Evolutionary conservation across 441 rosid species (phyloP).

Genomic region (Adansonia madagascariensis): DNA sequence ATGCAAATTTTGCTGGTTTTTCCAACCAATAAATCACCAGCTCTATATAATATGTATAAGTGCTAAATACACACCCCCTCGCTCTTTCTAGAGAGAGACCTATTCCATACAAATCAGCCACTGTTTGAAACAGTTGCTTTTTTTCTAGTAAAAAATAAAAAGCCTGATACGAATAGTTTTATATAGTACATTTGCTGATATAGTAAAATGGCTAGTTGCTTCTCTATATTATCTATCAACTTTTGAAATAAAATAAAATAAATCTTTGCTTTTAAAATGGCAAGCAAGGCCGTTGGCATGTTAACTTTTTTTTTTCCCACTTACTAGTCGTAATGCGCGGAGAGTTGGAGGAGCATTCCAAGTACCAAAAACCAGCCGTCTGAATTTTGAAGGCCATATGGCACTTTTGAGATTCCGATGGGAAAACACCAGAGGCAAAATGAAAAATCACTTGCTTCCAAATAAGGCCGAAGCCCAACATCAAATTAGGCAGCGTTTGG

Average conservation of each 20-base stretch:
- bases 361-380: no score
- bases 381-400: no score
- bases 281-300: neutral
- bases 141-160: no score
- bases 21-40: slow-evolving; percentile 23
- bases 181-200: neutral
- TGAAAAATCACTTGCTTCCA: neutral
- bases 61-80: no score
- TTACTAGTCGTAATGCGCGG: no score
- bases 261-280: neutral
- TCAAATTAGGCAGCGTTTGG: no score
- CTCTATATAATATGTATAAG: neutral
- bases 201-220: neutral
- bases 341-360: no score
- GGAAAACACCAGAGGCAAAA: neutral
- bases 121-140: no score
- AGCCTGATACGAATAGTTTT: neutral
- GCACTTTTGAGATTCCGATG: no score
- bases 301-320: no score
- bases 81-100: no score
- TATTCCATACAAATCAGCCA: no score
- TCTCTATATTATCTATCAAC: neutral
- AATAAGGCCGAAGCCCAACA: neutral
- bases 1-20: slow-evolving; percentile 14
- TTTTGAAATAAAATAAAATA: neutral